Base-by-base conservation (phyloP, 2,329 filamentous ascomycete species). In the Colletotrichum abscissum region DNA sequence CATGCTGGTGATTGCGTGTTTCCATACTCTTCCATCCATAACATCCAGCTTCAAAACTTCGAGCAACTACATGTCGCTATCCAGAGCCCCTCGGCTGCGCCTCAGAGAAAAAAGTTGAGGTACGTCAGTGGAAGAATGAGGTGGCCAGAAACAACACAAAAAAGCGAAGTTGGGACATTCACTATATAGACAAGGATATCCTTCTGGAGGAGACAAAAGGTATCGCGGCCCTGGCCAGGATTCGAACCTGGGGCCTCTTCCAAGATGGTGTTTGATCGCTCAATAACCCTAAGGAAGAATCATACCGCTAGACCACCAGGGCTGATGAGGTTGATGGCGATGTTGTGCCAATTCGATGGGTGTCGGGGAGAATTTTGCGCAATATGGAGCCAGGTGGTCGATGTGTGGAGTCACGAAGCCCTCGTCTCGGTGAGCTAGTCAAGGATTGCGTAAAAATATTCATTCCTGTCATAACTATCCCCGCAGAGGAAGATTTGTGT, bases 291-390 rank as follows among this genome's bases (percentile, higher is more conserved):
- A 67, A 67, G 63, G 63, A 54, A 67, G 63, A 65, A 69, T 69
- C 67, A 69, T 69, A 69, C 67, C 67, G 67, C 67, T 69, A 69
- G 67, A 69, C 67, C 67, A 69, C 60, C 67, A 69, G 60, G 67
- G 67, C 67, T 38, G 57, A 12, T 30, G 26, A 35, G 14, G n/a
- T 12, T 26, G 24, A 19, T 67, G n/a, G 52, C n/a, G 28, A 24
- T 11, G 8, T 24, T 8, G 14, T 24, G 5, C 14, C n/a, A 4
- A 7, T 30, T 1, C 6, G 33, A 12, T 49, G n/a, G 38, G 8
- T 14, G 38, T 5, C 3, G 22, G 5, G 1, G 5, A 11, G 26
- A 52, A 38, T 30, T 22, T 66, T 66, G 24, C 24, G 54, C 11
- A 19, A 38, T 58, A 66, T 66, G 30, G 33, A 54, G 11, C 5